phyloP scores from a whole-genome alignment of 139 green algal species.

The Volvox africanus region DNA sequence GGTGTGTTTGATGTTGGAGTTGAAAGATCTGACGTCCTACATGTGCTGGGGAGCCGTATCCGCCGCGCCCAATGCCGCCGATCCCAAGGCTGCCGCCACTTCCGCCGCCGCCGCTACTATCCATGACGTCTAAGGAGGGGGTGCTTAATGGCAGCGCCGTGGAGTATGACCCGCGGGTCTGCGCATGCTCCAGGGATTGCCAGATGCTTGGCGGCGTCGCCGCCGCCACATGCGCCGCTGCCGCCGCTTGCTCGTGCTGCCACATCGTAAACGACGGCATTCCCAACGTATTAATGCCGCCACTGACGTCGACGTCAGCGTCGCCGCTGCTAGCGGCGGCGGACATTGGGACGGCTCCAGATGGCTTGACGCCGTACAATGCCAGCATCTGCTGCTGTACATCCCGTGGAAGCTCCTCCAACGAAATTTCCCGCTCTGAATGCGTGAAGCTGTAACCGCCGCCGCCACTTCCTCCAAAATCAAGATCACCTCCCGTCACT shows the following conservation, averaged over 20 bases:
- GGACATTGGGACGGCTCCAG: background rate
- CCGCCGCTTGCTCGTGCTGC: background rate
- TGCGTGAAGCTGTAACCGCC: constrained; percentile 48
- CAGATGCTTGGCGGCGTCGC: background rate
- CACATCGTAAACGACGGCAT: background rate
- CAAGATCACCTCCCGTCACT: background rate
- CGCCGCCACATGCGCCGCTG: background rate
- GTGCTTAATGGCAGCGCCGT: background rate
- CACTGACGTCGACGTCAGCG: background rate
- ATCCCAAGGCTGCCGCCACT: background rate
- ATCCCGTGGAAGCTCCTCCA: constrained; percentile 26
- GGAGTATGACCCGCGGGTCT: background rate
- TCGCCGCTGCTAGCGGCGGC: background rate
- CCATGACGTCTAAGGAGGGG: background rate
- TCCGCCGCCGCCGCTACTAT: background rate
- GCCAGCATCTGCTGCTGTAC: constrained; percentile 6
- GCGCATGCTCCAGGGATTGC: background rate
- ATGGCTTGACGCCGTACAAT: background rate
- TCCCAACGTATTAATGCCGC: background rate
- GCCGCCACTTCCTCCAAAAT: background rate
- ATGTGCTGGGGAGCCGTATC: no score
- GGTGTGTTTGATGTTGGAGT: background rate
- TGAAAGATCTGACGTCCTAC: background rate
- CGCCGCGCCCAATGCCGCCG: background rate
- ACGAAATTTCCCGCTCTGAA: constrained; percentile 30